Conservation (phyloP, 1,284 basidiomycete genomes). For the Papiliotrema nemorosa region DNA sequence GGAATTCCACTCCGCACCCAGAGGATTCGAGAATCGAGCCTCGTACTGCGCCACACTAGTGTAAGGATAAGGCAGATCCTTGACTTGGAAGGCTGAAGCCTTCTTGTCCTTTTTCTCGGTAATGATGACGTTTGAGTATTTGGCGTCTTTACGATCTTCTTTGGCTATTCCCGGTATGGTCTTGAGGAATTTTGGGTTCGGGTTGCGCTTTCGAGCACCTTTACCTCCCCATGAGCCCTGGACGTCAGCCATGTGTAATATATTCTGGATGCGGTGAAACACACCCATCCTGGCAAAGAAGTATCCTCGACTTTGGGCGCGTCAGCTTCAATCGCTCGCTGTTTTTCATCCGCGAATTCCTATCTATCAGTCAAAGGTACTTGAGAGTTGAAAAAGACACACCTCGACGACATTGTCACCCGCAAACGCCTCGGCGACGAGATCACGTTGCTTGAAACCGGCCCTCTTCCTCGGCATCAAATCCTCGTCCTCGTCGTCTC, state of each 20-base stretch:
- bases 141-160: slow-evolving; percentile 72
- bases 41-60: slow-evolving; percentile 88
- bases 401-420: slow-evolving; percentile 91
- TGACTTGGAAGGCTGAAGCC: slow-evolving; percentile 77
- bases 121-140: slow-evolving; percentile 84
- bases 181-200: slow-evolving; percentile 63
- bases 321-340: slow-evolving; percentile 71
- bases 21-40: slow-evolving; percentile 69
- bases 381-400: slow-evolving; percentile 21
- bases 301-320: slow-evolving; percentile 82
- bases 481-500: slow-evolving; percentile 54
- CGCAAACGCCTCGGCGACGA: slow-evolving; percentile 92
- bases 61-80: slow-evolving; percentile 90
- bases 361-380: slow-evolving; percentile 36
- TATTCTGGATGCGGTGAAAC: slow-evolving; percentile 27
- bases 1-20: slow-evolving; percentile 93
- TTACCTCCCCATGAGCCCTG: slow-evolving; percentile 89
- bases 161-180: slow-evolving; percentile 76
- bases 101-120: slow-evolving; percentile 93
- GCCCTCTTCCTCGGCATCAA: slow-evolving; percentile 31
- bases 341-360: slow-evolving; percentile 83
- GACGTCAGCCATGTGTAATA: neutral
- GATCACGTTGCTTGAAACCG: slow-evolving; percentile 60
- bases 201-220: slow-evolving; percentile 55
- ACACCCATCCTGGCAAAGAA: slow-evolving; percentile 90